A percentile compares a stretch with the other conserved stretches of the same genome.
Conservation (phyloP, 139 green algal genomes). For the Chlamydomonas incerta region DNA sequence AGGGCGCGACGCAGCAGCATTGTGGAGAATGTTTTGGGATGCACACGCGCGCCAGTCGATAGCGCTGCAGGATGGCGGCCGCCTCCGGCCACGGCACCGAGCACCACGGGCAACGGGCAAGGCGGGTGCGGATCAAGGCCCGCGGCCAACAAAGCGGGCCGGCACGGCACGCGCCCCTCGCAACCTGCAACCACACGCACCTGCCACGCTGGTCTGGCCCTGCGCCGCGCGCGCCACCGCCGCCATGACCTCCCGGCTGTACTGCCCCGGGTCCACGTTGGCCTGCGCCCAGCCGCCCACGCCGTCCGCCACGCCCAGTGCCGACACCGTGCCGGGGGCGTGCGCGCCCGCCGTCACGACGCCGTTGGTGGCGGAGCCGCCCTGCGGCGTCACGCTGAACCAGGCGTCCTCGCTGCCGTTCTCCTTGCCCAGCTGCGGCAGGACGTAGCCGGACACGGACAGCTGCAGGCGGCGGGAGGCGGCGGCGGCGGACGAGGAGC, state of each 20-base stretch:
- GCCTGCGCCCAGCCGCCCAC: conserved; percentile 87
- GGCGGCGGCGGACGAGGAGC: no score
- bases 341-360: background rate
- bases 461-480: background rate
- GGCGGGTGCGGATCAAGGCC: no score
- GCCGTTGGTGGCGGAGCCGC: no score
- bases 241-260: conserved; percentile 71
- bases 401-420: conserved; percentile 21
- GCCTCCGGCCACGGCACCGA: no score
- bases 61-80: no score
- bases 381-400: background rate
- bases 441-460: background rate
- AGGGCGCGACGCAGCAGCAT: no score
- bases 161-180: no score
- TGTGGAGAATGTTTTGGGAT: no score
- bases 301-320: conserved; percentile 91
- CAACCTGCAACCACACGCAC: background rate
- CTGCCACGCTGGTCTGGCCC: background rate
- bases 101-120: no score
- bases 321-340: background rate
- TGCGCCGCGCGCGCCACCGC: conserved; percentile 19
- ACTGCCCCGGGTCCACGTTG: conserved; percentile 81
- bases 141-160: no score
- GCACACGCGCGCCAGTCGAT: no score
- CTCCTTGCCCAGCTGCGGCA: background rate